Conservation (phyloP, 2,329 filamentous ascomycete genomes). For the Ramularia collo-cygni region DNA sequence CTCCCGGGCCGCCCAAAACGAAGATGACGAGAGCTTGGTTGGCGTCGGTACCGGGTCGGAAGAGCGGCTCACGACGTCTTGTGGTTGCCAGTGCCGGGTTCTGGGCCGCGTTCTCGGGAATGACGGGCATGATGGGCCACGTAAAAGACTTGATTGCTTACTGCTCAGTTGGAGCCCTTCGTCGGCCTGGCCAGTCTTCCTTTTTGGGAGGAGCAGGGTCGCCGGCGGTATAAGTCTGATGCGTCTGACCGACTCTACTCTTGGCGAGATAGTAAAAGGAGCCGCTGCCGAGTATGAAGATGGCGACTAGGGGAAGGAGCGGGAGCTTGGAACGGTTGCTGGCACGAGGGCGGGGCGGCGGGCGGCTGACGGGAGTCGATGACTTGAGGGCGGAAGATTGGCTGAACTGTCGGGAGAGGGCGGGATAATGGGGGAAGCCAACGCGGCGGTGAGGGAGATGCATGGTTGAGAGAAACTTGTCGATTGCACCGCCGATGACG, state of each 20-base stretch:
- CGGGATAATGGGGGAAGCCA: neutral
- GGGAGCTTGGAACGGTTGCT: constrained; percentile 33
- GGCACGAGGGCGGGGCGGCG: constrained; percentile 7
- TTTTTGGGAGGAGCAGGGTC: constrained; percentile 24
- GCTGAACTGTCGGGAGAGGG: neutral
- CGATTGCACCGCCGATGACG: too few species aligned
- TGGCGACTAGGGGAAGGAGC: constrained; percentile 40
- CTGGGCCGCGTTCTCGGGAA: constrained; percentile 30
- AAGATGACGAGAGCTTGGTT: constrained; percentile 85
- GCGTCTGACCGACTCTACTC: constrained; percentile 30
- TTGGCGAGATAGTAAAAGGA: constrained; percentile 43
- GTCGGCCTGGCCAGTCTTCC: constrained; percentile 23
- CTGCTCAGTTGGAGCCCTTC: constrained; percentile 1
- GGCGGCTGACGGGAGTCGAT: neutral
- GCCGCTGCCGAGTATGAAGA: constrained; percentile 40
- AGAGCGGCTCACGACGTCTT: constrained; percentile 58
- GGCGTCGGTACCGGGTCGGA: constrained; percentile 48
- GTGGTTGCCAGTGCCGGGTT: constrained; percentile 20
- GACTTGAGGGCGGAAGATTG: neutral
- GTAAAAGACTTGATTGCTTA: constrained; percentile 7
- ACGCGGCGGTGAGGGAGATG: neutral
- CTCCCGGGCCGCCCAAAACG: constrained; percentile 90
- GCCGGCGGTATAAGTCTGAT: constrained; percentile 23
- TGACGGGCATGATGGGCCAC: constrained; percentile 29
- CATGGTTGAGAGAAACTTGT: neutral